Evolutionary conservation across 495 filamentous ascomycete genomes (phyloP), one percentile per base, ranked within the genome.

Genomic region (Penicillium tannophilum): DNA sequence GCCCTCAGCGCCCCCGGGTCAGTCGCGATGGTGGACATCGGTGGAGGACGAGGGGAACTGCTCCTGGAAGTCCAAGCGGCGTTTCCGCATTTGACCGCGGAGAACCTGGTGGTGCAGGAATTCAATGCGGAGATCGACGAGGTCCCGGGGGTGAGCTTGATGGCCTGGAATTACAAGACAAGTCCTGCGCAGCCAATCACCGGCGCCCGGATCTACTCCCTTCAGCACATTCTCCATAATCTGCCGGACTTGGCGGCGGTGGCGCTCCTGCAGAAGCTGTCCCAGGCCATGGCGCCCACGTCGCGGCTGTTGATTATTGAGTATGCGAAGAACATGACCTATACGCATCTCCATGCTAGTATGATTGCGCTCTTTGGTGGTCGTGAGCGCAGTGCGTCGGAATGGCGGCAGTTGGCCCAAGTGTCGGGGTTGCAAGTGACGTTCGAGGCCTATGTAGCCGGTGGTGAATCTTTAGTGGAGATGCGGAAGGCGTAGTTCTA

Each of bases 41-140:
- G 76, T 19, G 84, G 84, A 4, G 76, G 74, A n/a, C 61, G 73
- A 5, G 84, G 84, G 0, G 76, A 84, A 41, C 73, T 85, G 42
- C 68, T 85, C 0, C 64, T 76, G 0, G 73, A 73, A 36, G 76
- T 86, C 54, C 70, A 71, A 33, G 55, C 64, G 3, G 69, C 70
- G 1, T 73, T 72, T 52, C 82, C 82, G 0, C 63, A 72, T 12
- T 65, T 78, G 7, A n/a, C 62, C 0, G 52, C 66, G 0, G 72
- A 73, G 3, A 65, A 72, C 11, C 65, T 84, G 6, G 65, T 86
- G 5, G 65, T 86, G 7, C 79, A 85, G 60, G 71, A 81, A 26
- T 77, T 75, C 60, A 75, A 76, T 23, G 54, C 67, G 0, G 69
- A 68, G 10, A 66, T 77, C 28, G 62, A 63, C 10, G 52, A 55